phyloP scores from a whole-genome alignment of 2,329 filamentous ascomycete species.

The Cytospora paraplurivora region DNA sequence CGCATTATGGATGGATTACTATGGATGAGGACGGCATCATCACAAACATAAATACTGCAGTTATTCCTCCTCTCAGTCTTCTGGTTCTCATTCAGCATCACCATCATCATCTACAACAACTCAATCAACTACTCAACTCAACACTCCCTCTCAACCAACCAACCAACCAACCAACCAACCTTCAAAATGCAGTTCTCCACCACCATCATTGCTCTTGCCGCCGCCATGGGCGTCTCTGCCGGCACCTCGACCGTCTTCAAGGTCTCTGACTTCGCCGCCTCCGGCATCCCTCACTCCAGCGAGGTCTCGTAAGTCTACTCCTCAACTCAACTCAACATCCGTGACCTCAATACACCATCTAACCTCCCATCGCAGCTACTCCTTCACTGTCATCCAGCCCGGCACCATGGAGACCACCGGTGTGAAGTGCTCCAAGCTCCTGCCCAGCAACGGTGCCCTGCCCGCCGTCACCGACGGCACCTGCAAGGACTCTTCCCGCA shows the following conservation, averaged over 20 bases:
- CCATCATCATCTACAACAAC: slow-evolving; percentile 11
- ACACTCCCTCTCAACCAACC: slow-evolving; percentile 7
- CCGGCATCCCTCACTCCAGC: slow-evolving; percentile 22
- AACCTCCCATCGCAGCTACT: slow-evolving; percentile 13
- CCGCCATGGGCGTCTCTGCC: slow-evolving; percentile 23
- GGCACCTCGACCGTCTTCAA: slow-evolving; percentile 10
- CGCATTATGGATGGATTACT: not conserved
- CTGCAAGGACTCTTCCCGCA: slow-evolving; percentile 37
- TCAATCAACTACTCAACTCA: slow-evolving; percentile 5
- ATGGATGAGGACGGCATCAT: not conserved
- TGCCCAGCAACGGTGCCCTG: slow-evolving; percentile 32
- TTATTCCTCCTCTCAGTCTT: not conserved
- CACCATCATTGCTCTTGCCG: slow-evolving; percentile 23
- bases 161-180: slow-evolving; percentile 7
- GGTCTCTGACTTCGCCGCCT: slow-evolving; percentile 16
- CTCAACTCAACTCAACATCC: not conserved
- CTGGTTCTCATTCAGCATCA: not conserved
- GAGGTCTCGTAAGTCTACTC: slow-evolving; percentile 21
- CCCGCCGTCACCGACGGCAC: slow-evolving; percentile 36
- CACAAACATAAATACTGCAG: not conserved
- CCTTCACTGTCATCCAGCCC: slow-evolving; percentile 14
- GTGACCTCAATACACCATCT: not conserved
- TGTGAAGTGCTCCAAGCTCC: slow-evolving; percentile 5
- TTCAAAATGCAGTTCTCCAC: slow-evolving; percentile 29
- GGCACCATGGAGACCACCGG: slow-evolving; percentile 18